Evolutionary conservation across 306 rosid species (phyloP).

Genomic region (Dryas octopetala): DNA sequence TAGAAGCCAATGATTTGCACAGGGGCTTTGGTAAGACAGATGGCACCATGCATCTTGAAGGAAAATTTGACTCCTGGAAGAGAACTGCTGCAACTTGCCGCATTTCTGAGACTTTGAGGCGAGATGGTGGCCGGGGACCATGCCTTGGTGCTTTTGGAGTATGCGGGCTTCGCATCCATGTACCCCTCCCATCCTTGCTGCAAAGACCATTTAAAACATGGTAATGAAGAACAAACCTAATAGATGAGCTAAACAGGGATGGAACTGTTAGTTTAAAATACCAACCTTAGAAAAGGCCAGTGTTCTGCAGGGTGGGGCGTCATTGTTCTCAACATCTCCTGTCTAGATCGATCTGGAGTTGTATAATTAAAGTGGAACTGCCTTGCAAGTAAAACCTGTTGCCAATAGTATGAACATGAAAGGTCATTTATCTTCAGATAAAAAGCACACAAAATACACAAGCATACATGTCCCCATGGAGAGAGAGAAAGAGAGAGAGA

Average conservation of each 20-base stretch:
- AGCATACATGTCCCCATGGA: too few species aligned
- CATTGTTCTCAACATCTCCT: conserved; percentile 65
- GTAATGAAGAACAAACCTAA: background rate
- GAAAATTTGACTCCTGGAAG: conserved; percentile 72
- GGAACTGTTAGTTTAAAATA: background rate
- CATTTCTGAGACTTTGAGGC: conserved; percentile 79
- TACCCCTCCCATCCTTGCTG: conserved; percentile 73
- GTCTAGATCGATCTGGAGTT: conserved; percentile 88
- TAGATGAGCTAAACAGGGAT: background rate
- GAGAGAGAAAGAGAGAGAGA: background rate
- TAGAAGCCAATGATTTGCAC: conserved; percentile 85
- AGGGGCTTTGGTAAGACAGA: conserved; percentile 72
- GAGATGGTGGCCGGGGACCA: conserved; percentile 90
- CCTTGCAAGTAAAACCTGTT: conserved; percentile 75
- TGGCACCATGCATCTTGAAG: conserved; percentile 71
- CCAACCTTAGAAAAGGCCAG: conserved; percentile 80
- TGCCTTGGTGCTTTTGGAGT: conserved; percentile 96
- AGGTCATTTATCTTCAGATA: conserved; percentile 8
- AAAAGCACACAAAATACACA: background rate
- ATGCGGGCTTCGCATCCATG: conserved; percentile 59
- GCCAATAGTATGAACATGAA: background rate
- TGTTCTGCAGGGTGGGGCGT: conserved; percentile 75
- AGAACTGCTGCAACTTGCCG: conserved; percentile 94
- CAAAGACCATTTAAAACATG: conserved; percentile 7
- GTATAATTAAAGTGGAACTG: conserved; percentile 88